phyloP scores from a whole-genome alignment of 805 yeast species.

The Pichia sporocuriosa region DNA sequence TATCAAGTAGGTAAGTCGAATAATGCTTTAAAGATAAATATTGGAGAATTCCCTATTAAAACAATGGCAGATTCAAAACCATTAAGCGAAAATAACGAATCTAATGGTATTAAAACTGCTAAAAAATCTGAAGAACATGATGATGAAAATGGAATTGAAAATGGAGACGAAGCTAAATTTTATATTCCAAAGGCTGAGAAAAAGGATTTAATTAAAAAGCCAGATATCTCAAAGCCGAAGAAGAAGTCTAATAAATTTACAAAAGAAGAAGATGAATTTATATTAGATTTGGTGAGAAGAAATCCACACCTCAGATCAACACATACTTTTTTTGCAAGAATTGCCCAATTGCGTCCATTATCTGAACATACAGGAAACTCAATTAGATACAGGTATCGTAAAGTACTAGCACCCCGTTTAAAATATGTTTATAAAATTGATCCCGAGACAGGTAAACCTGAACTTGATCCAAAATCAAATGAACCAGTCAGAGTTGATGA shows the following conservation, averaged over 20 bases:
- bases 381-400: conserved; percentile 55
- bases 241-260: conserved; percentile 44
- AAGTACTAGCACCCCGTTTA: conserved; percentile 34
- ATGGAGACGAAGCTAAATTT: background rate
- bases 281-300: conserved; percentile 59
- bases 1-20: conserved; percentile 15
- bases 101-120: no score
- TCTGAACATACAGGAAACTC: conserved; percentile 72
- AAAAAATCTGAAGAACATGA: background rate
- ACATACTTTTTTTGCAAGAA: conserved; percentile 57
- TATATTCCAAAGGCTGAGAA: background rate
- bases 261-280: conserved; percentile 55
- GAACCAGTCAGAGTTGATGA: conserved; percentile 34
- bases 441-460: conserved; percentile 34
- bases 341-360: conserved; percentile 43
- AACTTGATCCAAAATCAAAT: conserved; percentile 36
- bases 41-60: conserved; percentile 19
- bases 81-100: no score
- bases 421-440: conserved; percentile 45
- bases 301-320: conserved; percentile 64
- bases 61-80: no score
- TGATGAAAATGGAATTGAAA: background rate
- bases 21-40: conserved; percentile 18
- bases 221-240: conserved; percentile 20
- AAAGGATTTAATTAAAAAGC: conserved; percentile 2